Conservation (phyloP, 2,329 filamentous ascomycete genomes). For the Elsinoe batatas region DNA sequence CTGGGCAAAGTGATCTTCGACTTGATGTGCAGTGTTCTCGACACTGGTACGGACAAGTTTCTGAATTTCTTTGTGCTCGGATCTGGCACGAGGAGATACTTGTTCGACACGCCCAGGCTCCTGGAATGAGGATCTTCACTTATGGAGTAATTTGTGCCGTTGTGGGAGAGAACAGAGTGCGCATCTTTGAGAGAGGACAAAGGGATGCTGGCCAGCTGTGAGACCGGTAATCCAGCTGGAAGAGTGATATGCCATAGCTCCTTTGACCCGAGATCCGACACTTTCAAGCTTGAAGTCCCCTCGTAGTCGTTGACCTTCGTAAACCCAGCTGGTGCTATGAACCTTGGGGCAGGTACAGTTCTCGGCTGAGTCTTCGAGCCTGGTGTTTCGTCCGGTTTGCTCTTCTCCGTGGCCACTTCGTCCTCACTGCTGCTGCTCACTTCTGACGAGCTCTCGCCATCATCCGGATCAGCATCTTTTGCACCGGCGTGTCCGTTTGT, state of each 20-base stretch:
- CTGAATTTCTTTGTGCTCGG: constrained; percentile 43
- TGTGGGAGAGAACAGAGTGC: constrained; percentile 50
- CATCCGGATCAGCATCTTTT: constrained; percentile 14
- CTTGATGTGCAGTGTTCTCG: constrained; percentile 47
- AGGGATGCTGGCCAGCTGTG: constrained; percentile 54
- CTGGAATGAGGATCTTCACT: constrained; percentile 14
- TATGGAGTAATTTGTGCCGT: constrained; percentile 49
- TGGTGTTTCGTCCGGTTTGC: too few relatives aligned
- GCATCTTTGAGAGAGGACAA: constrained; percentile 48
- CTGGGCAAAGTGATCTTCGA: constrained; percentile 48
- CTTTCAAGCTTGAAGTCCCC: constrained; percentile 43
- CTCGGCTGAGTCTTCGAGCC: not conserved
- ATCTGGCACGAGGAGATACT: constrained; percentile 20
- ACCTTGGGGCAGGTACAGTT: constrained; percentile 10
- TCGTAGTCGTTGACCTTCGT: constrained; percentile 29
- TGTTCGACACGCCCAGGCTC: constrained; percentile 15
- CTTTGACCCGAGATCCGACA: constrained; percentile 55
- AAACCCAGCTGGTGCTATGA: constrained; percentile 37
- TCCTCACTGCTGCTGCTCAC: constrained; percentile 32
- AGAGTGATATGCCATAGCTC: constrained; percentile 75
- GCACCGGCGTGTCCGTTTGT: not conserved
- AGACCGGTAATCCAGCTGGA: constrained; percentile 59
- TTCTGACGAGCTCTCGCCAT: constrained; percentile 19
- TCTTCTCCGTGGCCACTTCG: constrained; percentile 18
- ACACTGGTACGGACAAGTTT: not conserved